phyloP scores from a whole-genome alignment of 768 basidiomycete genomes.

The Mycena vitilis region DNA sequence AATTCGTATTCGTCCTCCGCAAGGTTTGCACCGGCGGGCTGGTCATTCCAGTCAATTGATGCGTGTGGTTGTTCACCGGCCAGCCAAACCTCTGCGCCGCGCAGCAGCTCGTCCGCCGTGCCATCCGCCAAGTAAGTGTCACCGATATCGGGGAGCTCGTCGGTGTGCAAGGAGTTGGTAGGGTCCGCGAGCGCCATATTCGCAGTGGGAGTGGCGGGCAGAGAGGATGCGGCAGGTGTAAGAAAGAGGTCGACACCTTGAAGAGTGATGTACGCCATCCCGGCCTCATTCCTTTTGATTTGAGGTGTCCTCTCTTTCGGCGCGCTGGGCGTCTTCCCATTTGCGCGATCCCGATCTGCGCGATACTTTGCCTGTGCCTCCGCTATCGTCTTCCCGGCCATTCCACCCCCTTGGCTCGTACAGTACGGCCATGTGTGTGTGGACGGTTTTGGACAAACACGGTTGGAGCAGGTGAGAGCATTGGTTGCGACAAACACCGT shows the following conservation, averaged over 20 bases:
- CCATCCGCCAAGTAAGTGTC: background rate
- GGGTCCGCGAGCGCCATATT: background rate
- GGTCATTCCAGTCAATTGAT: background rate
- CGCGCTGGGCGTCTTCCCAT: background rate
- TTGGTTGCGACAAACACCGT: background rate
- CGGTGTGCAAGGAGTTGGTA: background rate
- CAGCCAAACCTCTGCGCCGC: too few relatives aligned
- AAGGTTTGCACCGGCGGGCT: background rate
- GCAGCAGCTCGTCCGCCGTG: too few relatives aligned
- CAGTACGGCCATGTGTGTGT: slow-evolving; percentile 19
- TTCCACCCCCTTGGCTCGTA: slow-evolving; percentile 2
- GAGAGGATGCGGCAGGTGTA: background rate
- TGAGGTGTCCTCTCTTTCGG: background rate
- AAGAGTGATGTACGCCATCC: background rate
- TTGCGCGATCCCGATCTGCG: background rate
- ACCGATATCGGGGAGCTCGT: background rate
- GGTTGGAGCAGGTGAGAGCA: background rate
- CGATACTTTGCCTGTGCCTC: background rate
- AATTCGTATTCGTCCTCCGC: background rate
- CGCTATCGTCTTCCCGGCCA: background rate
- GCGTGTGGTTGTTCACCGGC: background rate
- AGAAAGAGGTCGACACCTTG: background rate
- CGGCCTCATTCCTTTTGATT: background rate
- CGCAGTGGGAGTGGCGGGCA: background rate
- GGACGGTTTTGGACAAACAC: background rate